Evolutionary conservation across 148 eudicot genomes (phyloP), one percentile per base, ranked within the genome.

Genomic region (Tetragonia tetragonoides): DNA sequence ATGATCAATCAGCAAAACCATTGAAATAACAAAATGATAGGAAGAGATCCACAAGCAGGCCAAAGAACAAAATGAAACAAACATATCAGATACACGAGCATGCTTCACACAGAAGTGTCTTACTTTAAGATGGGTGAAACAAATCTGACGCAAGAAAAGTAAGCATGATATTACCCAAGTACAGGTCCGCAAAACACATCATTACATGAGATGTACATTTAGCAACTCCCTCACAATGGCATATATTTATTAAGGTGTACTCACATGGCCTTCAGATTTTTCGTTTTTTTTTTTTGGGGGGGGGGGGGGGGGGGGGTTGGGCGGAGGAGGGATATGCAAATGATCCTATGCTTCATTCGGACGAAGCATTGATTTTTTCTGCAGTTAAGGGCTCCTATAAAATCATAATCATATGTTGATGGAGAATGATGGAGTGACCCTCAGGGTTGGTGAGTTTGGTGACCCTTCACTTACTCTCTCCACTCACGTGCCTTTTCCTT

Each of bases 1-100:
- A 71, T 38, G 23, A 42, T 24, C 20, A 46, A 69, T 78, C 41
- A 68, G 62, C 62, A 70, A 57, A 64, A 63, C 67, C 70, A 54
- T 57, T 8, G n/a, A 18, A 15, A 70, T n/a, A 79, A n/a, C 15
- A 40, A 16, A n/a, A 28, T 47, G 18, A 61, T 7, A 24, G 3
- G 63, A 56, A 63, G 44, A 18, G 28, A 70, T 59, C 40, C 68
- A 68, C 47, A 10, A 46, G 49, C 49, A 28, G 34, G 34, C 34
- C 34, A 18, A 15, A 70, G 21, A 79, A n/a, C 15, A 40, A 16
- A n/a, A 28, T 47, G 18, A 61, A 3, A 24, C 4, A 54, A 56
- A 63, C 34, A 18, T 20, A 70, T 59, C 40, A 28, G 34, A 28
- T n/a, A n/a, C 60, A 51, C 67, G 73, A 54, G 46, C 72, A 66